Conservation (phyloP, 805 yeast genomes). For the Monosporozyma solicola region DNA sequence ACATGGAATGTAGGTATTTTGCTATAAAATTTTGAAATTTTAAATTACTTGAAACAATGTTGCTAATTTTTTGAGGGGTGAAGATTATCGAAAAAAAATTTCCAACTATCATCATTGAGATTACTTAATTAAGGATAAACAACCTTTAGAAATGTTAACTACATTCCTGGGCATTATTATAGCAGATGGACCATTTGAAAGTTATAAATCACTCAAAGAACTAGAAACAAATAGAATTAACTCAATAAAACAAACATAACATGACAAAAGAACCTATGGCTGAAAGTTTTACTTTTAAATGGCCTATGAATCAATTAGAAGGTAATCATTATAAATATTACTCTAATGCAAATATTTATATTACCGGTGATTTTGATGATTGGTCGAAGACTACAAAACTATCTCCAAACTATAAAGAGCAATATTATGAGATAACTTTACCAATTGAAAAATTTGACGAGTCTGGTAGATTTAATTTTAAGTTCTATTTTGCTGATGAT, state of each 20-base stretch:
- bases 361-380: slow-evolving; percentile 62
- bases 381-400: slow-evolving; percentile 55
- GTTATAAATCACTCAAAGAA: neutral
- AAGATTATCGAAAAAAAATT: too few relatives aligned
- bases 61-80: too few relatives aligned
- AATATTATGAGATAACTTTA: neutral
- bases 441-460: slow-evolving; percentile 1
- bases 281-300: slow-evolving; percentile 19
- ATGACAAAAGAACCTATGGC: slow-evolving; percentile 1
- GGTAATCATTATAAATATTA: neutral
- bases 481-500: slow-evolving; percentile 49
- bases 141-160: too few relatives aligned
- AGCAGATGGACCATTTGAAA: too few relatives aligned
- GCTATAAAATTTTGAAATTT: too few relatives aligned
- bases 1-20: too few relatives aligned
- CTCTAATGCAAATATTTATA: slow-evolving; percentile 29
- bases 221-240: neutral
- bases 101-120: too few relatives aligned
- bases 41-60: too few relatives aligned
- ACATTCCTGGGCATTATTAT: too few relatives aligned
- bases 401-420: slow-evolving; percentile 38
- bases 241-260: neutral
- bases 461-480: slow-evolving; percentile 35
- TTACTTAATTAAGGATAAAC: too few relatives aligned
- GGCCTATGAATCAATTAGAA: slow-evolving; percentile 43